Evolutionary conservation across 306 rosid species (phyloP), one percentile per base, ranked within the genome.

Genomic region (Quercus mongolica): DNA sequence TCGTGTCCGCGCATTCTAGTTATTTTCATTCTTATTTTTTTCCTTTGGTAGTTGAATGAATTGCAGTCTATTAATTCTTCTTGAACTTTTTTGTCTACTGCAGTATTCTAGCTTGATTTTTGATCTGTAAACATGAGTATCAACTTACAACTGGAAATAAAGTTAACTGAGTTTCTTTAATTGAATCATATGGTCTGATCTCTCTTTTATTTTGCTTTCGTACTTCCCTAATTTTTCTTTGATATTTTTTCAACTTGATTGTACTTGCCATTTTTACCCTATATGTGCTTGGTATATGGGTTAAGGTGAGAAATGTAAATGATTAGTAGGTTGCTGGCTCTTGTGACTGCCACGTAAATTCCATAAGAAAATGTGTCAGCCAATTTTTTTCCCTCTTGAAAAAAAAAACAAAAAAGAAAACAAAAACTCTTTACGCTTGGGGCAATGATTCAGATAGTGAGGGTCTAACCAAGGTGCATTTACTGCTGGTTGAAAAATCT

Each of bases 351-450:
- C 21, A 21, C 21, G 21, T 21, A 21, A 21, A 21, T 21, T 21
- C 21, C 88, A 78, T 76, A 82, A 88, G 89, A 85, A 82, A 86
- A 85, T 75, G 88, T n/a, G n/a, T n/a, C n/a, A n/a, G n/a, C n/a
- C 76, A 56, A 55, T 21, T 83, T 82, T 74, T 85, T 59, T 72
- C 81, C 31, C 68, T 0, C 0, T 21, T n/a, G n/a, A n/a, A n/a
- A n/a, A n/a, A n/a, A n/a, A n/a, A n/a, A n/a, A n/a, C n/a, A 0
- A 21, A 21, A 21, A 21, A 21, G 21, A 21, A 21, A 21, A 21
- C 21, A 21, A 21, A 21, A 21, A 21, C 21, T 21, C 21, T 21
- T 21, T 21, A 21, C 21, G 21, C 21, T 21, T 21, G 21, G 21
- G 41, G 9, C 41, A 35, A 38, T 38, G 44, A 38, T 38, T 38